Base-by-base conservation (phyloP, 306 rosid species). In the Cyamopsis tetragonoloba region DNA sequence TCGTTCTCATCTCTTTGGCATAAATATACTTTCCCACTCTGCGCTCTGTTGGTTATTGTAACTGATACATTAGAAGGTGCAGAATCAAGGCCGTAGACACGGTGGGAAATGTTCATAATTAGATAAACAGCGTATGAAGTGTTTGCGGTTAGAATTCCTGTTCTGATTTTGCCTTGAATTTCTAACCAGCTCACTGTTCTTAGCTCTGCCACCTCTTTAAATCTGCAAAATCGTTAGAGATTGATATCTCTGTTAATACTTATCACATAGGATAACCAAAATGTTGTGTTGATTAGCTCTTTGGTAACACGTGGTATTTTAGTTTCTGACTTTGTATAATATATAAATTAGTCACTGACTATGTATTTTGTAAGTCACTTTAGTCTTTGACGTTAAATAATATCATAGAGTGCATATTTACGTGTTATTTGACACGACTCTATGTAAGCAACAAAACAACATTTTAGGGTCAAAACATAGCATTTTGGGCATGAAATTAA, bases 111-210 rank as follows among this genome's bases (percentile, higher is more conserved):
- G 15, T 77, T 89, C 79, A 85, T 70, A 3, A 84, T 43, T 4
- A 89, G 88, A 66, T 80, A 82, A 6, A 79, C 87, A 2, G 15
- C 73, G 44, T 86, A 86, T 4, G 6, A 22, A 1, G 92, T 82
- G 80, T 84, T 84, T n/a, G 82, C 37, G 9, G 90, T 78, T 7
- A 89, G 77, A 61, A 3, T 48, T 10, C 8, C 1, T 0, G 76
- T 86, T 24, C 54, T 56, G 0, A 86, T 82, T 72, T 81, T 74
- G 0, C 90, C 96, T 35, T 54, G 1, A 1, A 89, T 84, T 43
- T 86, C 87, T 38, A 89, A 49, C 92, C 96, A 82, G 15, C 65
- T 61, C 37, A 48, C 63, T 44, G 79, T 80, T 77, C 84, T 89
- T 0, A 89, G 86, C 71, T 80, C 83, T 2, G 66, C 86, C 58